Evolutionary conservation across 2,329 filamentous ascomycete genomes (phyloP), one percentile per base, ranked within the genome.

Genomic region (Penicillium sp.): DNA sequence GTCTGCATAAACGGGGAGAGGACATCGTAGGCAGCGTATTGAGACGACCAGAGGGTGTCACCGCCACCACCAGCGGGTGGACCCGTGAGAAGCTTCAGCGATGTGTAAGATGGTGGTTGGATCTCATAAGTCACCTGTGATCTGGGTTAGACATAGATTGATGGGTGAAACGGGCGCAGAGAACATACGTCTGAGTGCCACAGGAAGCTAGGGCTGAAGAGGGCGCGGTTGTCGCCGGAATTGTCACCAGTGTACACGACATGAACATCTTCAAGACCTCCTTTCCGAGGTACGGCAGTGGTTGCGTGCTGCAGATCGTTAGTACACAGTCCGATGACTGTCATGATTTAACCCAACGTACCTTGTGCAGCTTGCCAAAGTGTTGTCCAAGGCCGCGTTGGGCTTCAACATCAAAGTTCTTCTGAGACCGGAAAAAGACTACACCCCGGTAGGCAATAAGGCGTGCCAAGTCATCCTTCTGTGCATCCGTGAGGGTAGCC

Each of bases 1-100:
- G 75, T 80, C 60, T 84, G 82, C 78, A 84, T 83, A 26, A 73
- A 68, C 0, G 76, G 68, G 0, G 80, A 83, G 13, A 84, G 76
- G 17, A 77, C 72, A 56, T 84, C 82, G 55, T 84, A 85, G 26
- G 80, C 78, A 6, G 80, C 82, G 57, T 84, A 84, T 59, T 81
- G 79, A 0, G 78, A 82, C 1, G 80, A 78, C 81, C 80, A 84
- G 33, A 83, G 74, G 0, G 81, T 84, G 56, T 83, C 81, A 29
- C 81, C 81, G 18, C 81, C 81, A 9, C 78, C 81, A 21, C 81
- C 81, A 6, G 74, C 72, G 6, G 80, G 78, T 29, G 81, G 81
- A 1, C 80, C 80, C 1, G 75, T 73, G 7, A 84, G 72, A 2
- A 84, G 67, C 60, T 82, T 83, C 17, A 84, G 69, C 2, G 76